A percentile compares a stretch with the other conserved stretches of the same genome.
These are phyloP conservation scores for Mariannaea sp. DNA, from an alignment of 2,329 filamentous ascomycete species.

Conservation along the genomic window DNA sequence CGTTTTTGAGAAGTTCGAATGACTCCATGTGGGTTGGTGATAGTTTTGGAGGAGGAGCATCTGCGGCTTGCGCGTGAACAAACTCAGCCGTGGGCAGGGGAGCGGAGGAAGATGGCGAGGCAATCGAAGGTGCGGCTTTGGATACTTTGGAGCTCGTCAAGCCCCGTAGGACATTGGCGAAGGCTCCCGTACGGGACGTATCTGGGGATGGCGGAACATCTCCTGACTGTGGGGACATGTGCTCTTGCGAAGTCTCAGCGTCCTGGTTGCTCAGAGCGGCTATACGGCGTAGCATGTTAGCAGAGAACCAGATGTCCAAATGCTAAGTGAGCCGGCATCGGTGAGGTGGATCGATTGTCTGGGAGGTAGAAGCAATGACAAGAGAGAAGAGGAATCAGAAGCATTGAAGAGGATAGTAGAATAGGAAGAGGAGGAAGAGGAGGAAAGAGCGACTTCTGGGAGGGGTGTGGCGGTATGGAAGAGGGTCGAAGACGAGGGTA, in stretches of 20 bases:
- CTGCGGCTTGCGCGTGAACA: slow-evolving; percentile 48
- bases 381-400: slow-evolving; percentile 9
- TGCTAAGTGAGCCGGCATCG: slow-evolving; percentile 34
- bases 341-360: slow-evolving; percentile 27
- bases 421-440: slow-evolving; percentile 3
- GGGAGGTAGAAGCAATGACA: slow-evolving; percentile 23
- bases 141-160: slow-evolving; percentile 60
- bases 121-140: slow-evolving; percentile 54
- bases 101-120: slow-evolving; percentile 47
- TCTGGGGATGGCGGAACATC: slow-evolving; percentile 62
- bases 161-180: slow-evolving; percentile 68
- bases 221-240: slow-evolving; percentile 65
- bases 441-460: too few species aligned
- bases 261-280: slow-evolving; percentile 35
- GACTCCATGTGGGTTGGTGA: slow-evolving; percentile 58
- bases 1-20: slow-evolving; percentile 60
- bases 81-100: slow-evolving; percentile 51
- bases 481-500: slow-evolving; percentile 16
- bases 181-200: slow-evolving; percentile 58
- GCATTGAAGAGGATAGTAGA: slow-evolving; percentile 17
- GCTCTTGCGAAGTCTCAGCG: slow-evolving; percentile 44
- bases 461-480: slow-evolving; percentile 11
- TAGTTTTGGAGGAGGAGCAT: slow-evolving; percentile 48
- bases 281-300: slow-evolving; percentile 40
- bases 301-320: slow-evolving; percentile 31